Percentiles rank a stretch among this genome's conserved stretches.
These are phyloP conservation scores for Candida silvicultrix DNA, from an alignment of 805 yeast genomes.

Conservation along the genomic window DNA sequence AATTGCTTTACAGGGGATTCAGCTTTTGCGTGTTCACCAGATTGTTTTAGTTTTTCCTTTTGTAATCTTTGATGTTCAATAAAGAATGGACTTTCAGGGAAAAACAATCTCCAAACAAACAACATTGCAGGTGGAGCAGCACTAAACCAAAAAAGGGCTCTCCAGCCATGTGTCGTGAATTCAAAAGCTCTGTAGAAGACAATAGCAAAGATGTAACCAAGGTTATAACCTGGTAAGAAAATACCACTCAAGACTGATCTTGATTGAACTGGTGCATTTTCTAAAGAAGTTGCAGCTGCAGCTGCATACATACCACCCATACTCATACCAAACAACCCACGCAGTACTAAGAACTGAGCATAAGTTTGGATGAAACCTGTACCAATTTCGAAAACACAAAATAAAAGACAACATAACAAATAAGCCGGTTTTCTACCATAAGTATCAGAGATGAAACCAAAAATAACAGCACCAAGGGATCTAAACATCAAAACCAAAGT, in stretches of 20 bases:
- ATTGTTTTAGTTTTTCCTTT: slow-evolving; percentile 21
- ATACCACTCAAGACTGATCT: slow-evolving; percentile 59
- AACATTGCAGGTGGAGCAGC: slow-evolving; percentile 61
- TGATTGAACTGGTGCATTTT: slow-evolving; percentile 53
- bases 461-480: slow-evolving; percentile 59
- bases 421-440: slow-evolving; percentile 68
- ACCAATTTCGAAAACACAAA: slow-evolving; percentile 54
- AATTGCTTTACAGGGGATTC: slow-evolving; percentile 17
- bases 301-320: slow-evolving; percentile 72
- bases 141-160: slow-evolving; percentile 68
- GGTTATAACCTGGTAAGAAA: slow-evolving; percentile 51
- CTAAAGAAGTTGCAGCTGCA: slow-evolving; percentile 60
- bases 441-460: slow-evolving; percentile 56
- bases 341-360: slow-evolving; percentile 49
- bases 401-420: slow-evolving; percentile 42
- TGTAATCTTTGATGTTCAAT: slow-evolving; percentile 24
- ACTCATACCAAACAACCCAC: slow-evolving; percentile 61
- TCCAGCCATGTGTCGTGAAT: slow-evolving; percentile 52
- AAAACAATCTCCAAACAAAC: slow-evolving; percentile 47
- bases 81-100: slow-evolving; percentile 58
- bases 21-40: slow-evolving; percentile 12
- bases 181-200: slow-evolving; percentile 59
- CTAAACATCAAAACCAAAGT: slow-evolving; percentile 67
- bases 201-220: slow-evolving; percentile 62
- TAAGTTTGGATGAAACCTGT: slow-evolving; percentile 60